Conservation (phyloP, 768 basidiomycete genomes). For the Boletus barrowsii region DNA sequence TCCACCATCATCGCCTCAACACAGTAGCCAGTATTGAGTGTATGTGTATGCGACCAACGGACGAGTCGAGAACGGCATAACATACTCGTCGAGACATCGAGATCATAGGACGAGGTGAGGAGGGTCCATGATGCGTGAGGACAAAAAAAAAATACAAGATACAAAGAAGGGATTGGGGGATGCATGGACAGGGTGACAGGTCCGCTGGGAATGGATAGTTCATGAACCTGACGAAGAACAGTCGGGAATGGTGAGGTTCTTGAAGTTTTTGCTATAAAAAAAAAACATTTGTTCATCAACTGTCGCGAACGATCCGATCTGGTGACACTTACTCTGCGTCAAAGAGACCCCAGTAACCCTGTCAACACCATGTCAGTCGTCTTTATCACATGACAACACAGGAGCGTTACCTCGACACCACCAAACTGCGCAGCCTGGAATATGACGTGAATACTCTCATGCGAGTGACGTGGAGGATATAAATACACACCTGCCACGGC, state of each 20-base stretch:
- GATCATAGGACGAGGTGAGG: background rate
- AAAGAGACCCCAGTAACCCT: constrained; percentile 67
- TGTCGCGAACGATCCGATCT: constrained; percentile 13
- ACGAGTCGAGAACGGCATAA: background rate
- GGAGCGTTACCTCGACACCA: constrained; percentile 60
- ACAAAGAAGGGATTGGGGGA: constrained; percentile 9
- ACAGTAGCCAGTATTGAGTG: background rate
- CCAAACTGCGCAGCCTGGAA: constrained; percentile 60
- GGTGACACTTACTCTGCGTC: constrained; percentile 44
- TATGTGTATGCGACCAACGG: background rate
- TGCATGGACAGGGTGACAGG: constrained; percentile 4
- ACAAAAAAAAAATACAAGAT: constrained; percentile 17
- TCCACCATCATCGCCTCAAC: constrained; percentile 1
- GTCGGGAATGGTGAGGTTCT: constrained; percentile 63
- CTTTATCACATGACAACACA: constrained; percentile 1
- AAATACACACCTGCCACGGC: constrained; percentile 64
- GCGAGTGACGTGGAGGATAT: background rate
- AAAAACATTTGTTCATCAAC: constrained; percentile 12
- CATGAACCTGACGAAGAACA: constrained; percentile 35
- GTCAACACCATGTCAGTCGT: constrained; percentile 9
- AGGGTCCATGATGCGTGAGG: constrained; percentile 1
- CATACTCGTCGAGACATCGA: background rate
- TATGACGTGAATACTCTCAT: constrained; percentile 11
- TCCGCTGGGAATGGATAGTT: background rate
- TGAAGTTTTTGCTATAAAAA: constrained; percentile 53